Base-by-base conservation (phyloP, 305 asterid genomes). In the Fraxinus sp. region DNA sequence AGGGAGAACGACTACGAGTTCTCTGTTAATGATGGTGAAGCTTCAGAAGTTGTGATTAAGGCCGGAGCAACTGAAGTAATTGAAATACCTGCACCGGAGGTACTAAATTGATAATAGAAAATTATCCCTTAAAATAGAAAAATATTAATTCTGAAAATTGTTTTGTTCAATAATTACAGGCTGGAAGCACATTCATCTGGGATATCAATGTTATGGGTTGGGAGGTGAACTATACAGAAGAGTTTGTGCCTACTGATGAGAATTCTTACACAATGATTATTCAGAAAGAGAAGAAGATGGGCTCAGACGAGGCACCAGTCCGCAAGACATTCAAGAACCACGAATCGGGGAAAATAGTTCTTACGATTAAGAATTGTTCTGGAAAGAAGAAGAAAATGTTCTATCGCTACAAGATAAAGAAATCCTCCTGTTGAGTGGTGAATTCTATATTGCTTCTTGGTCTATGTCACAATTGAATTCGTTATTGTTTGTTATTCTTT, bases 71-170 rank as follows among this genome's bases (percentile, higher is more conserved):
- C 90, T 59, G 90, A 89, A 82, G 87, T 84, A 73, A 86, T 93
- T 78, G 98, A 91, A 87, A 90, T 93, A n/a, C 92, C 92, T 49
- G 86, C 90, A 80, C 90, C 90, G 32, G 97, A 93, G 95, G 97
- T 92, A 90, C 18, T 22, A 44, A 39, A 36, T 0, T 79, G 18
- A 13, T 6, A 6, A 10, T 37, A 1, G 3, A 32, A 41, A n/a
- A 4, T 64, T 13, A 24, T 10, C 10, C 39, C 33, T 80, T 39
- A 55, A 41, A 44, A 4, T 37, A 33, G 4, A 10, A 3, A 7
- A 28, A 44, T 1, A 3, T 5, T 59, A 24, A 78, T 14, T 28
- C 83, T 78, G 4, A 44, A 7, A 2, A 26, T 55, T 9, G 62
- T 37, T 37, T 36, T 3, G 52, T 39, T 8, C 8, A 46, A 37